phyloP scores from a whole-genome alignment of 805 yeast species.

The Dipodascus geniculatus region DNA sequence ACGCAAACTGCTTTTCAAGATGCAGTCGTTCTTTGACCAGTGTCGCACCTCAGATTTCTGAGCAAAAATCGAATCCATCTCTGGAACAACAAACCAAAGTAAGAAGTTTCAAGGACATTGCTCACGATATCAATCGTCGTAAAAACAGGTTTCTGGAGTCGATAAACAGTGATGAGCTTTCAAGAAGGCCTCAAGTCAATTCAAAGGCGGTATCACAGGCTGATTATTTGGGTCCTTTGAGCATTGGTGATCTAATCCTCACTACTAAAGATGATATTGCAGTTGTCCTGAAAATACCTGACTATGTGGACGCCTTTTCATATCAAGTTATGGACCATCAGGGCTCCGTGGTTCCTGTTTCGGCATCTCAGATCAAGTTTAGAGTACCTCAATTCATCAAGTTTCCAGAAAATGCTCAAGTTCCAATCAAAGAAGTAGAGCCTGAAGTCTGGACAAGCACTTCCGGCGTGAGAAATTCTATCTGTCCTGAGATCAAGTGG shows the following conservation, averaged over 20 bases:
- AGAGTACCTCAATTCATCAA: neutral
- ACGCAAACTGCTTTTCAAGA: too few species aligned
- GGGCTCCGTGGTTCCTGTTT: neutral
- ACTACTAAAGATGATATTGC: neutral
- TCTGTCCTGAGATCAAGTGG: neutral
- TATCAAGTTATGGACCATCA: neutral
- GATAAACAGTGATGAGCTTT: neutral
- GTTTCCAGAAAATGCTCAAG: neutral
- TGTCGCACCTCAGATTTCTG: too few species aligned
- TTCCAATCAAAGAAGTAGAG: neutral
- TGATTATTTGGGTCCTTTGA: neutral
- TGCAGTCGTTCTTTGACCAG: too few species aligned
- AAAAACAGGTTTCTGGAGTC: neutral
- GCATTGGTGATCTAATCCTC: constrained; percentile 1
- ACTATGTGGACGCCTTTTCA: neutral
- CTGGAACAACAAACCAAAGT: neutral
- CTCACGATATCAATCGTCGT: neutral
- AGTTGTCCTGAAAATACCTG: neutral
- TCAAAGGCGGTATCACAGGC: neutral
- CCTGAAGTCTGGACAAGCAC: constrained; percentile 1
- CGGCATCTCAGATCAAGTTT: neutral
- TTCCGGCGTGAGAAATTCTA: neutral
- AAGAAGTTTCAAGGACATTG: neutral
- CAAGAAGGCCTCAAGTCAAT: neutral
- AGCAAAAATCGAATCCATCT: neutral